Evolutionary conservation across 306 rosid species (phyloP), one percentile per base, ranked within the genome.

Genomic region (Quercus parvula): DNA sequence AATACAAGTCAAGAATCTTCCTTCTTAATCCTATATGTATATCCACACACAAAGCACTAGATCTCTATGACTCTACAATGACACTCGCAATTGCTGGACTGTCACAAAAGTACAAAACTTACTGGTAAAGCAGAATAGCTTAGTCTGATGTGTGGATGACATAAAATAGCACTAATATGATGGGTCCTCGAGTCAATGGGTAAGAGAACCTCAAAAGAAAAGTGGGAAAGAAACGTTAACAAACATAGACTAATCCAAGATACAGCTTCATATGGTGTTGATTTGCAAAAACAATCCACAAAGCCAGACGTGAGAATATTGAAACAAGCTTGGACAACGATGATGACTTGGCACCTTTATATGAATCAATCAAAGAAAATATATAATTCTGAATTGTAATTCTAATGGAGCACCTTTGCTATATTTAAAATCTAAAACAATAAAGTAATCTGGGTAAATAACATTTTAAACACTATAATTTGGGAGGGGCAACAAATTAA

Each of bases 361-460:
- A 38, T 72, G 54, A 10, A 25, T 44, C 76, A 54, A 38, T 55
- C 61, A 51, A n/a, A 28, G 22, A 71, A 76, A 71, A 51, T 31
- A 13, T 2, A 27, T 61, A 0, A n/a, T 51, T 62, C 19, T 14
- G 19, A 66, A 55, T 20, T 28, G 20, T 52, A 74, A 27, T 5
- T 62, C 28, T 25, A 25, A 27, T 33, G 57, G 15, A 8, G 13
- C 44, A 54, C 7, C 22, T 12, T 55, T 57, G 73, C 24, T 11
- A 41, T 33, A 27, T 74, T 59, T 58, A 75, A 56, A 79, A 59
- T 49, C 70, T 55, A 78, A 28, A 9, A 35, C 41, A 66, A 79
- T 38, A 38, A 49, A 41, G 46, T 8, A 38, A 41, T 41, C 11
- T 41, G 12, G 46, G 1, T 41, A 8, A 41, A 41, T 41, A 8